Base-by-base conservation (phyloP, 352 stramenopile genomes). In the Halophytophthora batemanensis region DNA sequence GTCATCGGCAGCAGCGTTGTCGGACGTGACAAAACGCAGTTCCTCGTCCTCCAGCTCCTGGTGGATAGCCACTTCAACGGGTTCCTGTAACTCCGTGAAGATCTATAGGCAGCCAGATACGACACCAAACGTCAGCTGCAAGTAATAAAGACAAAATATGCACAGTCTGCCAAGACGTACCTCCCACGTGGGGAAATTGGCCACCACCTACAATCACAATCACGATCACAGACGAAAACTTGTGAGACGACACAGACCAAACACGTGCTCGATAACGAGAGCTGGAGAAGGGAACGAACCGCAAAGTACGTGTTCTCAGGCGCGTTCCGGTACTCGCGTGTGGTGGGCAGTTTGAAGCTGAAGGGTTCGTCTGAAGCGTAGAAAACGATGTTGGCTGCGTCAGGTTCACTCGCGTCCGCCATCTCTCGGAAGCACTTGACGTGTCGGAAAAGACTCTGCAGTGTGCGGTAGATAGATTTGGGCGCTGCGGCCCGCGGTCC, bases 381-480 rank as follows among this genome's bases (percentile, higher is more conserved):
- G 47, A 87, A 92, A 1, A 92, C 63, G 31, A 92, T 81, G 58
- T 92, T 92, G 14, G 68, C 59, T 0, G 64, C 74, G 33, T 81
- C 66, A 0, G 50, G 47, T 6, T 78, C 61, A 17, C 69, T 28
- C 1, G 50, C 15, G 7, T 83, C 62, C 22, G 67, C 56, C 58
- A 92, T 77, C 45, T 88, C 78, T 44, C 79, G 72, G 55, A 78
- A 87, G 45, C 53, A 62, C 55, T 87, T 84, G 56, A 90, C 82
- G 44, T 92, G 58, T 11, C 62, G 53, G 39, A 86, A 92, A n/a
- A 83, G 69, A 22, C 77, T 72, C 29, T 72, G 74, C 38, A 92
- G 43, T 23, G 81, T 92, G 17, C 68, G 69, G 48, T 84, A 72
- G 45, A 92, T 82, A n/a, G 82, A 87, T 34, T 76, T 76, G 0